These are phyloP conservation scores for Blakeslea trispora DNA, from an alignment of 371 early-diverging fungal genomes.

Conservation along the genomic window DNA sequence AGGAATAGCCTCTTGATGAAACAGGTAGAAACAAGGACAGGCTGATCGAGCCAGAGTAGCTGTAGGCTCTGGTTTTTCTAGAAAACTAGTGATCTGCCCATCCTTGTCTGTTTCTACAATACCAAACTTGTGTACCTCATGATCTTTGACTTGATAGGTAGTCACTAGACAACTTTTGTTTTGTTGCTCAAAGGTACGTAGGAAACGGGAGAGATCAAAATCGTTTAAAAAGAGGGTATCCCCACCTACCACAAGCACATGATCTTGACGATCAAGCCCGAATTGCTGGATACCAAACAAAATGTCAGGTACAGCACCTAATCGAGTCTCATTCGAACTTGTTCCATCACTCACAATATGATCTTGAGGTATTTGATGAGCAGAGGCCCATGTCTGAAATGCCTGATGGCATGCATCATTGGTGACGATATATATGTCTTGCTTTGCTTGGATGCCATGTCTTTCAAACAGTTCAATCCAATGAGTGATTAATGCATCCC, in stretches of 20 bases:
- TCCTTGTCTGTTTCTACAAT: conserved; percentile 48
- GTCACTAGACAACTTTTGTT: conserved; percentile 45
- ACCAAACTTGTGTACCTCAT: conserved; percentile 54
- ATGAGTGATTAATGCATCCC: conserved; percentile 54
- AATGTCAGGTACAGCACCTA: conserved; percentile 65
- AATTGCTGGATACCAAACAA: conserved; percentile 48
- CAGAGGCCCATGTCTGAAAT: conserved; percentile 54
- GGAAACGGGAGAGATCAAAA: conserved; percentile 37
- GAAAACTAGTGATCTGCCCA: conserved; percentile 45
- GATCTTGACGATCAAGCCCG: conserved; percentile 13
- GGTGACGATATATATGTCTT: conserved; percentile 45
- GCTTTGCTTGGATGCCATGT: conserved; percentile 19
- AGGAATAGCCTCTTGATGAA: conserved; percentile 33
- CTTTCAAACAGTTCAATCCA: conserved; percentile 48
- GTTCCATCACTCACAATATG: conserved; percentile 61
- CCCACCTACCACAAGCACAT: conserved; percentile 62
- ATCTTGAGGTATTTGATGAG: conserved; percentile 34
- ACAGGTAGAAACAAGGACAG: conserved; percentile 66
- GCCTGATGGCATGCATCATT: conserved; percentile 44
- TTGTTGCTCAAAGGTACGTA: conserved; percentile 17
- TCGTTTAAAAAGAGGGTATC: conserved; percentile 62
- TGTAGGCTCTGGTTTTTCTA: conserved; percentile 59
- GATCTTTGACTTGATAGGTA: conserved; percentile 45
- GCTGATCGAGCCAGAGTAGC: conserved; percentile 52
- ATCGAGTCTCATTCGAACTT: conserved; percentile 50